Conservation (phyloP, 192 early-diverging fungal genomes). For the Backusella tarrabulga region DNA sequence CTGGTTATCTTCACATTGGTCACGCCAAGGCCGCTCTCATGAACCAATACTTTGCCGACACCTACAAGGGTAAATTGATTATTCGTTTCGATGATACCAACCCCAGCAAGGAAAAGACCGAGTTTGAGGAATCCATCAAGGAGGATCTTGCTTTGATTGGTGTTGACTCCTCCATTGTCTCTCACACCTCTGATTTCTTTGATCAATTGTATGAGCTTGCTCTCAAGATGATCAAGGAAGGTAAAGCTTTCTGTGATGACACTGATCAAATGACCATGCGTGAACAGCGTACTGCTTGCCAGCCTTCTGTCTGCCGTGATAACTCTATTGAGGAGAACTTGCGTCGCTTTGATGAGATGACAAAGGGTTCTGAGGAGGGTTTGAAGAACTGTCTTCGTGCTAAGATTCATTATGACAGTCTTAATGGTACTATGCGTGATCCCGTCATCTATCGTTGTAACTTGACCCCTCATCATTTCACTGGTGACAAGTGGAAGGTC, state of each 20-base stretch:
- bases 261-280: constrained; percentile 89
- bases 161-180: constrained; percentile 69
- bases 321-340: constrained; percentile 89
- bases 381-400: constrained; percentile 86
- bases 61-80: constrained; percentile 90
- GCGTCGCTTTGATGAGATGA: constrained; percentile 90
- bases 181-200: constrained; percentile 96
- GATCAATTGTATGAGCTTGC: constrained; percentile 84
- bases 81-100: constrained; percentile 99
- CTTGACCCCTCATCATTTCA: constrained; percentile 83
- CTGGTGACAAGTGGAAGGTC: constrained; percentile 92
- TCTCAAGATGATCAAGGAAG: constrained; percentile 78
- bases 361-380: constrained; percentile 77
- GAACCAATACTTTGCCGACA: constrained; percentile 94
- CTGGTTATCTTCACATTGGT: constrained; percentile 98
- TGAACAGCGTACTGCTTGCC: constrained; percentile 76
- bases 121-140: constrained; percentile 94
- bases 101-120: constrained; percentile 92
- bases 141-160: constrained; percentile 92
- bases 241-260: constrained; percentile 93
- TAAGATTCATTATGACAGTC: constrained; percentile 88
- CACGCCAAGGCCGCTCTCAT: constrained; percentile 98
- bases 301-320: constrained; percentile 82
- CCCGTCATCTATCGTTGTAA: constrained; percentile 97
- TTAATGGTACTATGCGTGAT: constrained; percentile 94